Evolutionary conservation across 1,284 basidiomycete species (phyloP).

Genomic region (Cutaneotrichosporon curvatum): DNA sequence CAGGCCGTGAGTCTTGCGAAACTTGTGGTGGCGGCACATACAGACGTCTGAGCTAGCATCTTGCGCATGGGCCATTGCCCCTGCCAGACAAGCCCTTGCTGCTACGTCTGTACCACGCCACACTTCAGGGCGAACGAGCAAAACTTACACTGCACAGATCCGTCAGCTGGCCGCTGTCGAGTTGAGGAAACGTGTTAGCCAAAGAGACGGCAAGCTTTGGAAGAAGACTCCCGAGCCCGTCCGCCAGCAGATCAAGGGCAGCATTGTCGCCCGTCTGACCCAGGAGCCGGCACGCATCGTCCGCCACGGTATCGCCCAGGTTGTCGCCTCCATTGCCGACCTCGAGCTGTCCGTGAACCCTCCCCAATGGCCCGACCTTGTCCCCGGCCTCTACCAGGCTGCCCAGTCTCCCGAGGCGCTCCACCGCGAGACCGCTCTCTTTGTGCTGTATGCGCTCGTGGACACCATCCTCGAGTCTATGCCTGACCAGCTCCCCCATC

Average conservation of each 20-base stretch:
- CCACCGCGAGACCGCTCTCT: constrained; percentile 86
- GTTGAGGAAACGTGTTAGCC: constrained; percentile 81
- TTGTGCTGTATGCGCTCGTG: constrained; percentile 83
- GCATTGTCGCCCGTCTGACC: constrained; percentile 72
- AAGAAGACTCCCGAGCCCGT: constrained; percentile 61
- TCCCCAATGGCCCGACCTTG: constrained; percentile 72
- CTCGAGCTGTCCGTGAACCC: constrained; percentile 71
- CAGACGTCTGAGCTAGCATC: too few relatives aligned
- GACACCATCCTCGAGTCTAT: constrained; percentile 88
- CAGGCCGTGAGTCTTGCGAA: constrained; percentile 11
- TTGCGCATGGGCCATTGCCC: too few relatives aligned
- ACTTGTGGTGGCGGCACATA: too few relatives aligned
- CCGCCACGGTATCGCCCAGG: constrained; percentile 81
- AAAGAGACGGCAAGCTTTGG: constrained; percentile 81
- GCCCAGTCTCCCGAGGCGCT: constrained; percentile 61
- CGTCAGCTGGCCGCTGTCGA: constrained; percentile 98
- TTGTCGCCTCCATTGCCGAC: constrained; percentile 86
- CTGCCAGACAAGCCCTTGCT: too few relatives aligned
- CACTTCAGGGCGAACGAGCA: too few relatives aligned
- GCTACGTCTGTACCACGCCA: too few relatives aligned
- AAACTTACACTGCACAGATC: too few relatives aligned
- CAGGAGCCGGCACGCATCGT: constrained; percentile 73
- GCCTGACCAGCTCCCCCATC: constrained; percentile 64
- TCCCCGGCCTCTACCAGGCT: constrained; percentile 80
- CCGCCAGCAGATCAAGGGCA: constrained; percentile 77